Conservation (phyloP, 345 rosid genomes). For the Citrus australasica region DNA sequence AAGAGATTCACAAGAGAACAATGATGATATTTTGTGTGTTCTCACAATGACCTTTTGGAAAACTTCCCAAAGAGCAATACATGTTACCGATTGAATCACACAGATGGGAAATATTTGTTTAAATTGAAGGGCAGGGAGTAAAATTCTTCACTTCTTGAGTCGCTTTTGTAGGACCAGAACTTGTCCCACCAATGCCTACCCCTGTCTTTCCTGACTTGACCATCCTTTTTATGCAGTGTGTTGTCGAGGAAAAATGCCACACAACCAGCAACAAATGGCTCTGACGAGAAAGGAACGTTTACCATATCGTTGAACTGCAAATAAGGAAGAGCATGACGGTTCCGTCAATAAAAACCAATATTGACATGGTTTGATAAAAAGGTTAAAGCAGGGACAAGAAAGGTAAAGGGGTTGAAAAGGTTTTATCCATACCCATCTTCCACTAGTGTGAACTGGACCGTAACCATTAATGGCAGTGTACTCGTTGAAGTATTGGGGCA, state of each 20-base stretch:
- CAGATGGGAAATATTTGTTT: constrained; percentile 86
- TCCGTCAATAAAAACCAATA: constrained; percentile 1
- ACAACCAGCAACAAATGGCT: constrained; percentile 81
- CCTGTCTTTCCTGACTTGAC: constrained; percentile 67
- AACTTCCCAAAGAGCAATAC: background rate
- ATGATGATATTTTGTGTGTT: background rate
- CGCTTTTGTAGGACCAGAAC: constrained; percentile 64
- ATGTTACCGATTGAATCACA: constrained; percentile 25
- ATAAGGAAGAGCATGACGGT: background rate
- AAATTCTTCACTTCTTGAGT: constrained; percentile 76
- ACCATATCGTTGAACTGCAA: constrained; percentile 91
- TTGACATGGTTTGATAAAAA: background rate
- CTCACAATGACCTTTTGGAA: background rate
- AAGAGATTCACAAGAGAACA: constrained; percentile 15
- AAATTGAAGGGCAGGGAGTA: constrained; percentile 92
- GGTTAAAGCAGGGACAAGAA: background rate
- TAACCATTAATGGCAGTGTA: constrained; percentile 76
- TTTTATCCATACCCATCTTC: constrained; percentile 73
- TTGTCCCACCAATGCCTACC: constrained; percentile 98
- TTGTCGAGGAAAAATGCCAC: constrained; percentile 80
- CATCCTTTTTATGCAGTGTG: constrained; percentile 56
- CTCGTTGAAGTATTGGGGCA: constrained; percentile 92
- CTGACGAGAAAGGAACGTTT: constrained; percentile 86
- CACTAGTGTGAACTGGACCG: constrained; percentile 80
- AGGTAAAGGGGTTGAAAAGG: background rate